Conservation (phyloP, 495 filamentous ascomycete species). For the Geopyxis carbonaria region DNA sequence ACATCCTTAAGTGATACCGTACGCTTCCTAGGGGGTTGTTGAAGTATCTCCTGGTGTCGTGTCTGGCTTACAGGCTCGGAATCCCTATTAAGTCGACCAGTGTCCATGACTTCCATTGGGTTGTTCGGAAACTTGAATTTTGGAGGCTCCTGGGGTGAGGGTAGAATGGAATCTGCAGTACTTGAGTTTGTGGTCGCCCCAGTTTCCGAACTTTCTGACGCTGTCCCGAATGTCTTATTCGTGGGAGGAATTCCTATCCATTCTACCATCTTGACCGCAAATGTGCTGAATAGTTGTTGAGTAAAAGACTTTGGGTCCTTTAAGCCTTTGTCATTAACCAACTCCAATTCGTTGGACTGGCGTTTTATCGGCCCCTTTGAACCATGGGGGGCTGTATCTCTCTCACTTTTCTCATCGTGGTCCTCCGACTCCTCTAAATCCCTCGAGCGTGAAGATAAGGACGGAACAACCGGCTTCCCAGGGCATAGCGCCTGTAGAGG, state of each 20-base stretch:
- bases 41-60: slow-evolving; percentile 21
- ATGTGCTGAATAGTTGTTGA: slow-evolving; percentile 63
- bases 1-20: slow-evolving; percentile 12
- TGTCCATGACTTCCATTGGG: slow-evolving; percentile 21
- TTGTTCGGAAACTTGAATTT: slow-evolving; percentile 16
- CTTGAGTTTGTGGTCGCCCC: slow-evolving; percentile 7
- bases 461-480: slow-evolving; percentile 25
- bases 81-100: slow-evolving; percentile 16
- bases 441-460: no score
- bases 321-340: slow-evolving; percentile 21
- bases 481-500: slow-evolving; percentile 59
- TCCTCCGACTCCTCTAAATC: slow-evolving; percentile 8
- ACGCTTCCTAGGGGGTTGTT: slow-evolving; percentile 11
- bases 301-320: slow-evolving; percentile 76
- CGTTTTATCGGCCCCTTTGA: slow-evolving; percentile 2
- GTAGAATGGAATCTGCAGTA: slow-evolving; percentile 6
- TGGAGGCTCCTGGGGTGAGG: slow-evolving; percentile 21
- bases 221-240: neutral
- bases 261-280: slow-evolving; percentile 61
- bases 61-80: slow-evolving; percentile 21
- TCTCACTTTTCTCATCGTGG: no score
- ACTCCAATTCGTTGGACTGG: slow-evolving; percentile 33
- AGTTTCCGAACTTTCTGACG: slow-evolving; percentile 11
- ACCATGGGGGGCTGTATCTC: no score
- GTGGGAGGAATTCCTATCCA: slow-evolving; percentile 33